phyloP scores from a whole-genome alignment of 805 yeast species.

The Yamadazyma endophytica region DNA sequence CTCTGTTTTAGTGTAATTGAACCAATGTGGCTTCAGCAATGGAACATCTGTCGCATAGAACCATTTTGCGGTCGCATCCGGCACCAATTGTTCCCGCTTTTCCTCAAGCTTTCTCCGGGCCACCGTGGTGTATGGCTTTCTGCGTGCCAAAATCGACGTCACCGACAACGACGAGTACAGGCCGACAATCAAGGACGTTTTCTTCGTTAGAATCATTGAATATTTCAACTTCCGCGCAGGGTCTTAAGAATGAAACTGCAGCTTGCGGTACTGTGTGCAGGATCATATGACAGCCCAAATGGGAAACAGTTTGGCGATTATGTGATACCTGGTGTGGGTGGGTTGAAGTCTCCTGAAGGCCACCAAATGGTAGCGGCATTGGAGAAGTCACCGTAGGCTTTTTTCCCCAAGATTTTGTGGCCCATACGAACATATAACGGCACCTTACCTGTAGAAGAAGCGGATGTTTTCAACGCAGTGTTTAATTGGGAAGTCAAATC shows the following conservation, averaged over 20 bases:
- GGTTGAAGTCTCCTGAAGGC: conserved; percentile 55
- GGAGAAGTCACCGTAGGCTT: conserved; percentile 56
- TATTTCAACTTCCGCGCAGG: no score
- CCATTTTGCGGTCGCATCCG: conserved; percentile 47
- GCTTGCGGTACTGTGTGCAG: no score
- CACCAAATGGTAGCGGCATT: conserved; percentile 56
- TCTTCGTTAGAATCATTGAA: no score
- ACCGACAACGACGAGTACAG: no score
- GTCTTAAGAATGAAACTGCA: no score
- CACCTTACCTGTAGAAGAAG: conserved; percentile 25
- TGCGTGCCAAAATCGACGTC: conserved; percentile 4
- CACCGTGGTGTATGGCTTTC: conserved; percentile 8
- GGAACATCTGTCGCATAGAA: conserved; percentile 83
- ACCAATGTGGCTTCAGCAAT: conserved; percentile 58
- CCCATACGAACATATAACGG: conserved; percentile 57
- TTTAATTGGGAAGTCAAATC: conserved; percentile 18
- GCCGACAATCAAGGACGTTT: no score
- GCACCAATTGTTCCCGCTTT: conserved; percentile 6
- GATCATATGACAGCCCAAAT: no score
- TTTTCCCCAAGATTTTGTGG: conserved; percentile 35
- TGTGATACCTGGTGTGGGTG: conserved; percentile 53
- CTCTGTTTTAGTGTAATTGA: conserved; percentile 45
- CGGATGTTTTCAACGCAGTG: conserved; percentile 23
- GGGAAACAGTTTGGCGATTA: no score
- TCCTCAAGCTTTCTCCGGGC: conserved; percentile 6